Percentiles rank a stretch among this genome's conserved stretches.
Conservation (phyloP, 352 stramenopile genomes). For the Lagenidium sp. region DNA sequence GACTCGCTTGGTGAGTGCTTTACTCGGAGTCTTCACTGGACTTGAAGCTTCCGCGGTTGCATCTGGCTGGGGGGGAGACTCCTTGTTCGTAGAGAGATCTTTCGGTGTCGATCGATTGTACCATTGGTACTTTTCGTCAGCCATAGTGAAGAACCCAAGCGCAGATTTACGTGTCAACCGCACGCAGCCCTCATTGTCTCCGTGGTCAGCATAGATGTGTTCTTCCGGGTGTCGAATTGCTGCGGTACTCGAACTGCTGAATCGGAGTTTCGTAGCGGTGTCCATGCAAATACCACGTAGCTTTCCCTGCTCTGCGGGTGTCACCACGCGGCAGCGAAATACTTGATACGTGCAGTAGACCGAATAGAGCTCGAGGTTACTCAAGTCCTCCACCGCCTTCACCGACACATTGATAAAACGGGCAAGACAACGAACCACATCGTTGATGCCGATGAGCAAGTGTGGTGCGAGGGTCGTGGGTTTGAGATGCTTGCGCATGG, state of each 20-base stretch:
- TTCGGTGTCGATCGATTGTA: constrained; percentile 34
- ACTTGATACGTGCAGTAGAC: constrained; percentile 31
- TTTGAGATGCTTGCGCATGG: constrained; percentile 14
- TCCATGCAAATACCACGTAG: constrained; percentile 10
- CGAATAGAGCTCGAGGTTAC: constrained; percentile 32
- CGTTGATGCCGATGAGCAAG: constrained; percentile 31
- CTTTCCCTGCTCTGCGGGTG: constrained; percentile 4
- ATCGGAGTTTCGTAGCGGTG: constrained; percentile 28
- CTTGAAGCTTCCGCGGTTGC: no score
- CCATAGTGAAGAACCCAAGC: constrained; percentile 27
- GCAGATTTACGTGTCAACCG: constrained; percentile 18
- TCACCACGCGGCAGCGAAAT: constrained; percentile 22
- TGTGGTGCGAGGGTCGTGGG: constrained; percentile 19
- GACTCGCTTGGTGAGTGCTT: no score
- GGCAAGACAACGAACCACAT: constrained; percentile 32
- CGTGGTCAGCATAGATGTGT: constrained; percentile 32
- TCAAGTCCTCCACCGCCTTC: constrained; percentile 4
- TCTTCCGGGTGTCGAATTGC: constrained; percentile 18
- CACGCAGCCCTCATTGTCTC: constrained; percentile 30
- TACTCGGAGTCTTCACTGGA: no score
- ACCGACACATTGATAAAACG: constrained; percentile 36
- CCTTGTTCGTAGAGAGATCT: no score
- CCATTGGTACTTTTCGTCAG: constrained; percentile 60
- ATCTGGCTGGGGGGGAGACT: no score
- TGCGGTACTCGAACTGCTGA: constrained; percentile 14